These are phyloP conservation scores for Rhododendron ovatum DNA, from an alignment of 148 eudicot species.

Conservation along the genomic window DNA sequence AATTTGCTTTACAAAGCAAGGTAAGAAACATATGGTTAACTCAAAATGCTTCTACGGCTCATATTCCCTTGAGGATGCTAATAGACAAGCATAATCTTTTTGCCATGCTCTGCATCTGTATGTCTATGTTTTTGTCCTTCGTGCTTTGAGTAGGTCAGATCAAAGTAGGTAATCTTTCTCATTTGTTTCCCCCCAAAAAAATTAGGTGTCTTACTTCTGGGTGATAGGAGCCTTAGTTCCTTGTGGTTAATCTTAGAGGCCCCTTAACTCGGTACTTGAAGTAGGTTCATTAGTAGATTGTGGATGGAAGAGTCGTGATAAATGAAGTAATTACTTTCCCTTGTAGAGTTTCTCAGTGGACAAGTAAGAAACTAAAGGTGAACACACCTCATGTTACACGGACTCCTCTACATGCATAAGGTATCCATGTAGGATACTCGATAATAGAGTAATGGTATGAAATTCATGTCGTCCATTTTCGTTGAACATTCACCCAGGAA, in stretches of 20 bases:
- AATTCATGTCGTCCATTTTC: not conserved
- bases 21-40: conserved; percentile 20
- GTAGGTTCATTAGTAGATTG: not conserved
- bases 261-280: not conserved
- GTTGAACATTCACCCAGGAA: not conserved
- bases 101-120: not conserved
- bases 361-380: not conserved
- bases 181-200: too few relatives aligned
- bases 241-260: not conserved
- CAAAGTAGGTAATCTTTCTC: not conserved
- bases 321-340: not conserved
- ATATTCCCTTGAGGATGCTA: not conserved
- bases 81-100: not conserved
- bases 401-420: not conserved
- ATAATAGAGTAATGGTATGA: not conserved
- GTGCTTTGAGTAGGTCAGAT: not conserved
- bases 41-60: not conserved
- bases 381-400: not conserved
- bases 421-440: not conserved
- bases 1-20: conserved; percentile 69
- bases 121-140: not conserved
- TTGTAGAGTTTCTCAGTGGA: not conserved
- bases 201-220: not conserved
- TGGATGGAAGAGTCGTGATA: not conserved
- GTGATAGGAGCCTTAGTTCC: not conserved